Percentiles rank a stretch among this genome's conserved stretches.
Conservation (phyloP, 2,329 filamentous ascomycete species). For the Camillea tinctor region DNA sequence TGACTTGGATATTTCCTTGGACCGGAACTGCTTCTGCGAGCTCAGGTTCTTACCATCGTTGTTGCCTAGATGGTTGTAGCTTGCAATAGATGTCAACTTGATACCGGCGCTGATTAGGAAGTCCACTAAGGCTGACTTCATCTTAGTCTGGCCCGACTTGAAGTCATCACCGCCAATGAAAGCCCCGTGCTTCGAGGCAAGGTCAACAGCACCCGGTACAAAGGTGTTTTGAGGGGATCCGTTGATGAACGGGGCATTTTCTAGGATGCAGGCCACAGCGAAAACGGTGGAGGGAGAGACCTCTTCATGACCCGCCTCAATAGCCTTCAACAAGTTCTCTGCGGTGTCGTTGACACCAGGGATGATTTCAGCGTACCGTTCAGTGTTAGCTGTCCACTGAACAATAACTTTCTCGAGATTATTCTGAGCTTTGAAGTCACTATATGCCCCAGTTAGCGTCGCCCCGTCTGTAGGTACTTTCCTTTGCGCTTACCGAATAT, state of each 20-base stretch:
- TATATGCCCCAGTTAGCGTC: conserved; percentile 31
- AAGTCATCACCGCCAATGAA: conserved; percentile 99
- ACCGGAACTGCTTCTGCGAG: conserved; percentile 97
- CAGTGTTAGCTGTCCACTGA: conserved; percentile 98
- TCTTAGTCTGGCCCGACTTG: conserved; percentile 99
- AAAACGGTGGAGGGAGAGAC: conserved; percentile 96
- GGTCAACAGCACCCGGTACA: conserved; percentile 84
- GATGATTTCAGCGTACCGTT: conserved; percentile 88
- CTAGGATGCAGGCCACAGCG: conserved; percentile 89
- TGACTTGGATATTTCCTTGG: conserved; percentile 99
- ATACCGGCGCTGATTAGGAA: conserved; percentile 98
- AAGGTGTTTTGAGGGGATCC: conserved; percentile 99
- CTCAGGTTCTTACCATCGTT: conserved; percentile 99
- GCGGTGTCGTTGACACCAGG: conserved; percentile 93
- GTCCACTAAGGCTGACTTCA: conserved; percentile 98
- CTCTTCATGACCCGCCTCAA: conserved; percentile 83
- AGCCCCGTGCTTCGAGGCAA: conserved; percentile 81
- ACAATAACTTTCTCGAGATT: conserved; percentile 92
- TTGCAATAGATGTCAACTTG: conserved; percentile 96
- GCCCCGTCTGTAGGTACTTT: not conserved
- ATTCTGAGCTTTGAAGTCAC: conserved; percentile 86
- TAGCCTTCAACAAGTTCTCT: conserved; percentile 85
- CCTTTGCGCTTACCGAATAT: conserved; percentile 66
- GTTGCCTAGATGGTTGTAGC: conserved; percentile 99
- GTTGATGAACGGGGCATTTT: conserved; percentile 94